A percentile compares a stretch with the other conserved stretches of the same genome.
phyloP scores from a whole-genome alignment of 192 early-diverging fungal species.

The Coemansia sp. region DNA sequence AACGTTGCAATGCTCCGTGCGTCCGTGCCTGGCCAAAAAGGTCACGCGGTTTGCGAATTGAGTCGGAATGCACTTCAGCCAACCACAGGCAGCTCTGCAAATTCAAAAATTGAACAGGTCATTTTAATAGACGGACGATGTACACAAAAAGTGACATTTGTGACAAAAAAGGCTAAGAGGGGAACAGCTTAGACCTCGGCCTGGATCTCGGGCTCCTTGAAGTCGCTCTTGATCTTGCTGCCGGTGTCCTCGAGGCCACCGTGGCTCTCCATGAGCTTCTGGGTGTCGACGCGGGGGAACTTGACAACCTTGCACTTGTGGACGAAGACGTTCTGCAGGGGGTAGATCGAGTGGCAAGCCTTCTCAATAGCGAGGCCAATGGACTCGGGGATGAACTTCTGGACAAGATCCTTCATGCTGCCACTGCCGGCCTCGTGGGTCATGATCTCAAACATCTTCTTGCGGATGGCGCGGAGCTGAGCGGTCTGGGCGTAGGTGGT shows the following conservation, averaged over 20 bases:
- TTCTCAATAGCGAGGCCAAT: conserved; percentile 99
- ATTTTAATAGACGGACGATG: not conserved
- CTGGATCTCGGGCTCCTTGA: conserved; percentile 80
- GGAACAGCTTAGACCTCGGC: conserved; percentile 58
- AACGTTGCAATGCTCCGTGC: not conserved
- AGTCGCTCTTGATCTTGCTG: conserved; percentile 82
- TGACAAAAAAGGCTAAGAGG: not conserved
- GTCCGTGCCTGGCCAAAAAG: not conserved
- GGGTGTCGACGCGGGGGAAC: conserved; percentile 92
- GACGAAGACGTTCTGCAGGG: conserved; percentile 93
- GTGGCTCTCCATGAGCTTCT: conserved; percentile 97
- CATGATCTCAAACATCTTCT: conserved; percentile 99
- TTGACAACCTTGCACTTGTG: conserved; percentile 99
- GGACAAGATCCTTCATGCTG: conserved; percentile 94
- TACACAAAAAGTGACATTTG: not conserved
- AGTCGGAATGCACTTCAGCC: not conserved
- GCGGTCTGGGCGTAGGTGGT: conserved; percentile 96
- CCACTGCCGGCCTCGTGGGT: conserved; percentile 74
- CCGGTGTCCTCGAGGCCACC: conserved; percentile 75
- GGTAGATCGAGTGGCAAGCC: conserved; percentile 97
- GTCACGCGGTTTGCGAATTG: not conserved
- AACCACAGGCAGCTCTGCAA: not conserved
- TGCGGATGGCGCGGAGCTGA: conserved; percentile 97
- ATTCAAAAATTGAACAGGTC: not conserved
- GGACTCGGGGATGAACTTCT: conserved; percentile 94